Evolutionary conservation across 73 alveolate genomes (phyloP).

Genomic region (Vitrella brassicaformis): DNA sequence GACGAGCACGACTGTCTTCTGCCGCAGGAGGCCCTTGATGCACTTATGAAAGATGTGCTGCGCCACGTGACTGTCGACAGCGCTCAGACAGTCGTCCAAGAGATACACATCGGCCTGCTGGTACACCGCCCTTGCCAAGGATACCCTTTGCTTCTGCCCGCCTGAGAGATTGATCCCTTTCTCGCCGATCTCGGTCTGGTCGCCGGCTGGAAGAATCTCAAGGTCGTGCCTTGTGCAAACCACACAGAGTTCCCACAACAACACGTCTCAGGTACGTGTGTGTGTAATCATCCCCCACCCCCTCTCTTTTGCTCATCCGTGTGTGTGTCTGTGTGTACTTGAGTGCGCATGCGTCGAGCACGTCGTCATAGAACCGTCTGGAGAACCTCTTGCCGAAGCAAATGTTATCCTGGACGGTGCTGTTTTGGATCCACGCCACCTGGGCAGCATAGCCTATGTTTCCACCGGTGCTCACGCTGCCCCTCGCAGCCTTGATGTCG

Average conservation of each 20-base stretch:
- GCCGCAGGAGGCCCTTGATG: background rate
- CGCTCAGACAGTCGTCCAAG: constrained; percentile 72
- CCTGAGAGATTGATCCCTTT: constrained; percentile 71
- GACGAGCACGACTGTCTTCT: constrained; percentile 9
- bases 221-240: no score
- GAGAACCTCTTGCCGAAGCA: constrained; percentile 22
- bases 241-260: no score
- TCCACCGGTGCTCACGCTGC: constrained; percentile 2
- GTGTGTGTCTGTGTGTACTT: no score
- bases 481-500: constrained; percentile 2
- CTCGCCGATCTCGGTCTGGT: constrained; percentile 62
- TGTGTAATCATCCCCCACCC: no score
- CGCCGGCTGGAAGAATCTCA: constrained; percentile 52
- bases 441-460: constrained; percentile 46
- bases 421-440: constrained; percentile 59
- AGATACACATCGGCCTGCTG: constrained; percentile 57
- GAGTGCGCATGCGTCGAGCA: no score
- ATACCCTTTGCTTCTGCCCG: constrained; percentile 73
- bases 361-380: background rate
- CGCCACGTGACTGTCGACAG: constrained; percentile 71
- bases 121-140: constrained; percentile 76
- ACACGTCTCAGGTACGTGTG: no score
- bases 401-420: constrained; percentile 54
- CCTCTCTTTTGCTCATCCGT: no score
- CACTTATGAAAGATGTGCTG: constrained; percentile 11